Evolutionary conservation across 1,284 basidiomycete genomes (phyloP).

Genomic region (Lentinula novae-zelandiae): DNA sequence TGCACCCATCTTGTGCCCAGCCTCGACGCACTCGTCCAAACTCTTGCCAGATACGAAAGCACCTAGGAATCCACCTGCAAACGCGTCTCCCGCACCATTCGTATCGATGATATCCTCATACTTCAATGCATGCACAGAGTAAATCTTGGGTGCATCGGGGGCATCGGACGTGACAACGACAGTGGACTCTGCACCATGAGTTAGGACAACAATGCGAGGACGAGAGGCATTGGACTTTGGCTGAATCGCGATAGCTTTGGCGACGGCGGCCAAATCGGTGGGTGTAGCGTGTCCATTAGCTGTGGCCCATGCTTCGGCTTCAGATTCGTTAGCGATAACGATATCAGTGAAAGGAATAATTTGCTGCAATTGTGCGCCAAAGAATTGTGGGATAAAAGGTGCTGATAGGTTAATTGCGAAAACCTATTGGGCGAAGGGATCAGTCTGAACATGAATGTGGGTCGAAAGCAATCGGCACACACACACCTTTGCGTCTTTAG

Average conservation of each 20-base stretch:
- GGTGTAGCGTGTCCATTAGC: constrained; percentile 57
- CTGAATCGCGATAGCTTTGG: constrained; percentile 66
- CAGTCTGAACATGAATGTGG: background rate
- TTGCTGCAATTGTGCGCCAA: constrained; percentile 77
- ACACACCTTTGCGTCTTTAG: constrained; percentile 69
- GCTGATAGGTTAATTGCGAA: constrained; percentile 95
- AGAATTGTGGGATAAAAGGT: constrained; percentile 97
- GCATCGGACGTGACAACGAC: constrained; percentile 69
- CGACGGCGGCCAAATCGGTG: constrained; percentile 67
- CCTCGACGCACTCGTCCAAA: constrained; percentile 77
- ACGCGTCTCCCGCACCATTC: constrained; percentile 99
- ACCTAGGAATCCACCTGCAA: constrained; percentile 96
- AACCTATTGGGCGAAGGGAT: constrained; percentile 40
- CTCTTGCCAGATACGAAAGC: constrained; percentile 81
- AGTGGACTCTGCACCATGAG: constrained; percentile 84
- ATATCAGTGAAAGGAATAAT: constrained; percentile 83
- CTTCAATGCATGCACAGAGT: constrained; percentile 60
- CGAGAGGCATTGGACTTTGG: constrained; percentile 71
- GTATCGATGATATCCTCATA: constrained; percentile 89
- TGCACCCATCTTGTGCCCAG: constrained; percentile 86
- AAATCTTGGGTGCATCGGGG: constrained; percentile 51
- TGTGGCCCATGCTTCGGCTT: constrained; percentile 85
- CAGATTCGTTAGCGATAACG: constrained; percentile 92
- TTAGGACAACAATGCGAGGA: constrained; percentile 87
- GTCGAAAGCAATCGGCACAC: constrained; percentile 9